Percentiles rank a stretch among this genome's conserved stretches.
Conservation (phyloP, 805 yeast genomes). For the Yamadazyma takamatsuzukensis region DNA sequence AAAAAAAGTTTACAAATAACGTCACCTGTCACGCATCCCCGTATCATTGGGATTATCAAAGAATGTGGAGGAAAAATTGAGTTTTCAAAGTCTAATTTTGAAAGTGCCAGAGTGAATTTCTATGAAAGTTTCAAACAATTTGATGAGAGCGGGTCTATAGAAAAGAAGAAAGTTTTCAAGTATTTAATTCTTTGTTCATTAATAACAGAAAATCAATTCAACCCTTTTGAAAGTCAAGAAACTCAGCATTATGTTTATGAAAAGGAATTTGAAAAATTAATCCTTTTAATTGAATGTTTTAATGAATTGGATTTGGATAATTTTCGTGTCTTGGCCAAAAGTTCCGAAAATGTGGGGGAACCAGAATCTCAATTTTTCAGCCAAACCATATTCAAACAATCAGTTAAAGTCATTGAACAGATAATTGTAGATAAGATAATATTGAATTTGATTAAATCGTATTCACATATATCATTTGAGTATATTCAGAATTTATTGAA, state of each 20-base stretch:
- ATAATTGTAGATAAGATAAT: constrained; percentile 31
- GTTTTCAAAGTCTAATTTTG: constrained; percentile 58
- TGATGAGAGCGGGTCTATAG: constrained; percentile 42
- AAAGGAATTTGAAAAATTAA: constrained; percentile 25
- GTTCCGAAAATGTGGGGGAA: constrained; percentile 10
- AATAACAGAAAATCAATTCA: constrained; percentile 60
- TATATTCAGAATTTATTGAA: constrained; percentile 20
- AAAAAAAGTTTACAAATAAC: constrained; percentile 40
- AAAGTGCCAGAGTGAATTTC: constrained; percentile 60
- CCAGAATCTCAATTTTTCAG: constrained; percentile 20
- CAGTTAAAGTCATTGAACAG: constrained; percentile 21
- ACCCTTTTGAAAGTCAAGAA: constrained; percentile 73
- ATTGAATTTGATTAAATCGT: constrained; percentile 27
- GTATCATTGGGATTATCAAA: constrained; percentile 66
- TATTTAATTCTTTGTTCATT: constrained; percentile 60
- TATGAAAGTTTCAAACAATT: constrained; percentile 42
- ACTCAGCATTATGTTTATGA: constrained; percentile 48
- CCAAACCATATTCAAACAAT: constrained; percentile 28
- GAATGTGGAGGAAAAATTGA: constrained; percentile 74
- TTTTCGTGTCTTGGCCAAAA: constrained; percentile 10
- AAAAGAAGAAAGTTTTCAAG: constrained; percentile 54
- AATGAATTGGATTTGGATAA: constrained; percentile 24
- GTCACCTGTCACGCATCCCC: constrained; percentile 72
- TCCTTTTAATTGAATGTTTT: constrained; percentile 26
- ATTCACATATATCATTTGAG: constrained; percentile 24